These are phyloP conservation scores for Irpex sp. DNA, from an alignment of 1,284 basidiomycete genomes.

Conservation along the genomic window DNA sequence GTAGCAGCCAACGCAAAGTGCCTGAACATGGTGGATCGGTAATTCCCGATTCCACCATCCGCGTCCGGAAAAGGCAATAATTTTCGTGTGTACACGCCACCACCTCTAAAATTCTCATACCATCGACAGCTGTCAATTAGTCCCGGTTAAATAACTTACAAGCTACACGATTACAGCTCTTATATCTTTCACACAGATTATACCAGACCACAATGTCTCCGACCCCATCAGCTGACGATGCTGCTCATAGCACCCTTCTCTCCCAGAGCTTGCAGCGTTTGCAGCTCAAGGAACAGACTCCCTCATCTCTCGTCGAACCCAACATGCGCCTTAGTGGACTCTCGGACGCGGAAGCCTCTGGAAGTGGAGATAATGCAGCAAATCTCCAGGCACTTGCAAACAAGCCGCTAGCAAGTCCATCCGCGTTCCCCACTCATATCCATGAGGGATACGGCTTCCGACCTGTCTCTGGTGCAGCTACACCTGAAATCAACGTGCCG, in stretches of 20 bases:
- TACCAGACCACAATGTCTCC: conserved; percentile 18
- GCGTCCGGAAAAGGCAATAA: neutral
- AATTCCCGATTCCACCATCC: neutral
- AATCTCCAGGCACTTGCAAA: neutral
- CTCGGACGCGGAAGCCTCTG: conserved; percentile 7
- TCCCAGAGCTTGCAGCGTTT: conserved; percentile 27
- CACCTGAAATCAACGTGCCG: conserved; percentile 37
- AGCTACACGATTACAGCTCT: neutral
- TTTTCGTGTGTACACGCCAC: neutral
- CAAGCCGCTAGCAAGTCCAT: conserved; percentile 8
- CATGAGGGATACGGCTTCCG: conserved; percentile 82
- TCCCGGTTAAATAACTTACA: neutral
- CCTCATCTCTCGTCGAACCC: conserved; percentile 6
- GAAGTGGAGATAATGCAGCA: neutral
- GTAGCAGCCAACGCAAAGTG: neutral
- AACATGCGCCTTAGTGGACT: conserved; percentile 4
- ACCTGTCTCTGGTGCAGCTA: conserved; percentile 58
- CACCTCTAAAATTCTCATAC: neutral
- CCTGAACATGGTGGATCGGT: neutral
- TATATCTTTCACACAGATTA: neutral
- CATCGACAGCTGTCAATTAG: neutral
- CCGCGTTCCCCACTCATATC: conserved; percentile 28
- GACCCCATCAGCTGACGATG: conserved; percentile 15
- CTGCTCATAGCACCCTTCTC: conserved; percentile 19
- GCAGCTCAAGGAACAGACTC: conserved; percentile 17